Base-by-base conservation (phyloP, 148 eudicot genomes). In the Salicornia ramosissima region DNA sequence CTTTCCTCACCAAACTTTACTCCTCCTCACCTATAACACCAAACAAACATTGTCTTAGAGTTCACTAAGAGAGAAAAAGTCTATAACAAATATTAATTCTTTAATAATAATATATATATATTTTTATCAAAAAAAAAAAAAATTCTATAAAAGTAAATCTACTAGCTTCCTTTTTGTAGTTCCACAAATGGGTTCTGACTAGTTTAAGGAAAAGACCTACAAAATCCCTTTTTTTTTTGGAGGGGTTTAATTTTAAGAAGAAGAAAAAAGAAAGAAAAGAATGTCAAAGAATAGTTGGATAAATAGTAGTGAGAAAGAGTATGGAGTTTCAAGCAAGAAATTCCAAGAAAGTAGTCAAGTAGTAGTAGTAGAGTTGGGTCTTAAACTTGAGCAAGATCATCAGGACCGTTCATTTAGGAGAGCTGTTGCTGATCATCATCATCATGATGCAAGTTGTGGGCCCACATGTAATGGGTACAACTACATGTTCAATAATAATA, bases 391-490 rank as follows among this genome's bases (percentile, higher is more conserved):
- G 21, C 39, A 55, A 64, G 65, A 65, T 13, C 63, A 58, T 18
- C 72, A 55, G 66, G 67, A 36, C 71, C 74, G 74, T 69, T 39
- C 82, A 77, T 67, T 63, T 51, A 1, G 52, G 15, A 52, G 51
- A 43, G 64, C 12, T 39, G 8, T 25, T 69, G n/a, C 22, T 42
- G 74, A 33, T 46, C 71, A 74, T 56, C 34, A 36, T 57, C 39
- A 57, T 39, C 68, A 34, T 71, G 29, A 66, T 66, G 56, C 11
- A 47, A 59, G 12, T 51, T 60, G 64, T 79, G 85, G 80, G 19
- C 74, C 85, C 86, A 62, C 60, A 14, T 47, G 71, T 47, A 66
- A 74, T 71, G 70, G 34, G 69, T 53, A 78, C 36, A 67, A 62
- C 45, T 30, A 50, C 28, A 39, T 18, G 28, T 2, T n/a, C 54